phyloP scores from a whole-genome alignment of 371 early-diverging fungal species.

The Capillidium heterosporum region DNA sequence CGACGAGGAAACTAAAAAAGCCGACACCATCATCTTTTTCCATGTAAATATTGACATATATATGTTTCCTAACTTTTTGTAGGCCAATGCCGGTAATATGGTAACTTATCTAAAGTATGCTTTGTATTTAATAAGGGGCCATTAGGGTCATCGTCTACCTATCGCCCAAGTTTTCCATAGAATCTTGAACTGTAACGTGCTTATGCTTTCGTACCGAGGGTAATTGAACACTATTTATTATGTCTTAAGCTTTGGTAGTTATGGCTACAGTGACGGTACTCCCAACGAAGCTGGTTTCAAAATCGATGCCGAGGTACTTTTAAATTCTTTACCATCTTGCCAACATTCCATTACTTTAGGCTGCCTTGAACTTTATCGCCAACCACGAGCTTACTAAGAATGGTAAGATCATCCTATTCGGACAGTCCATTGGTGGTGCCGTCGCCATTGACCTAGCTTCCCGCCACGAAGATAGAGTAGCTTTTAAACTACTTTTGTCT shows the following conservation, averaged over 20 bases:
- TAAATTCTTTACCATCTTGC: background rate
- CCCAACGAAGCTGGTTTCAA: slow-evolving; percentile 72
- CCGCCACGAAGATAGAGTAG: slow-evolving; percentile 37
- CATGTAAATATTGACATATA: slow-evolving; percentile 34
- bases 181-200: slow-evolving; percentile 53
- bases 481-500: background rate
- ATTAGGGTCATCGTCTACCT: slow-evolving; percentile 70
- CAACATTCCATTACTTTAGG: slow-evolving; percentile 16
- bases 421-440: slow-evolving; percentile 95
- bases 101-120: slow-evolving; percentile 14
- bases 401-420: slow-evolving; percentile 69
- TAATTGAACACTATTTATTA: slow-evolving; percentile 12
- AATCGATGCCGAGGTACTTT: slow-evolving; percentile 61
- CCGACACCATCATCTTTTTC: slow-evolving; percentile 65
- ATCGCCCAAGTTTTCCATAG: slow-evolving; percentile 56
- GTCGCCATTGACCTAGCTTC: slow-evolving; percentile 78
- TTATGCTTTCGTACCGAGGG: slow-evolving; percentile 92
- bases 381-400: slow-evolving; percentile 45
- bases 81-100: slow-evolving; percentile 94
- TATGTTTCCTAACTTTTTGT: slow-evolving; percentile 1
- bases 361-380: slow-evolving; percentile 63
- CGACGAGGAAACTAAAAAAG: slow-evolving; percentile 26
- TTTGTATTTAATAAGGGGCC: background rate
- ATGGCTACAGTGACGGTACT: slow-evolving; percentile 74
- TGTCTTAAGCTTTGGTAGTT: slow-evolving; percentile 20